phyloP scores from a whole-genome alignment of 2,329 filamentous ascomycete genomes.

The Calonectria multiphialidica region DNA sequence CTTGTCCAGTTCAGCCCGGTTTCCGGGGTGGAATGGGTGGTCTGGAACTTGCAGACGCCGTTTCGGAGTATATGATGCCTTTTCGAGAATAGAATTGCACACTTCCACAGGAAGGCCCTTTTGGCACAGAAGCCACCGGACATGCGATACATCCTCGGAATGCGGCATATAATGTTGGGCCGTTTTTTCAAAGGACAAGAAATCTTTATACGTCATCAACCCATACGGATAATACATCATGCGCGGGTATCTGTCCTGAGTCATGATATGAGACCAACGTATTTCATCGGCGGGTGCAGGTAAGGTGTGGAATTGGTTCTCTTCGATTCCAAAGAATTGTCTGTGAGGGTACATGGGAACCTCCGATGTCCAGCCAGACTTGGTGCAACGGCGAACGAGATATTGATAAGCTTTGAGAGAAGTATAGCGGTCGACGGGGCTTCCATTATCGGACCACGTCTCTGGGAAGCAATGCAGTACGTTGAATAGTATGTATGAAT shows the following conservation, averaged over 20 bases:
- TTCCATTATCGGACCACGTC: neutral
- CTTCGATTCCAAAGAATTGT: neutral
- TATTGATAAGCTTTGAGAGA: neutral
- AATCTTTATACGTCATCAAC: neutral
- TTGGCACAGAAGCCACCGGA: neutral
- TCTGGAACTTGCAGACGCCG: neutral
- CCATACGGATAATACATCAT: neutral
- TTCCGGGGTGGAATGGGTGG: neutral
- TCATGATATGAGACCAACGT: neutral
- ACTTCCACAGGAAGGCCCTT: constrained; percentile 1
- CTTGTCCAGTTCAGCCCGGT: neutral
- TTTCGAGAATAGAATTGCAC: neutral
- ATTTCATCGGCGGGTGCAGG: neutral
- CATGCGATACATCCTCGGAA: neutral
- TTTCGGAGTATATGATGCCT: neutral
- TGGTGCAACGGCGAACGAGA: neutral
- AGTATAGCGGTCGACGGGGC: neutral
- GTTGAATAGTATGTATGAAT: neutral
- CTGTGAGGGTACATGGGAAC: neutral
- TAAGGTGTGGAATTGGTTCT: neutral
- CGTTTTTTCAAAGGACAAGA: neutral
- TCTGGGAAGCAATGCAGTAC: neutral
- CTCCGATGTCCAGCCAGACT: neutral
- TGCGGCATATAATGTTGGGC: neutral
- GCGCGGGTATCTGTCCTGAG: neutral